phyloP scores from a whole-genome alignment of 2,329 filamentous ascomycete genomes.

The Lachnellula arida region DNA sequence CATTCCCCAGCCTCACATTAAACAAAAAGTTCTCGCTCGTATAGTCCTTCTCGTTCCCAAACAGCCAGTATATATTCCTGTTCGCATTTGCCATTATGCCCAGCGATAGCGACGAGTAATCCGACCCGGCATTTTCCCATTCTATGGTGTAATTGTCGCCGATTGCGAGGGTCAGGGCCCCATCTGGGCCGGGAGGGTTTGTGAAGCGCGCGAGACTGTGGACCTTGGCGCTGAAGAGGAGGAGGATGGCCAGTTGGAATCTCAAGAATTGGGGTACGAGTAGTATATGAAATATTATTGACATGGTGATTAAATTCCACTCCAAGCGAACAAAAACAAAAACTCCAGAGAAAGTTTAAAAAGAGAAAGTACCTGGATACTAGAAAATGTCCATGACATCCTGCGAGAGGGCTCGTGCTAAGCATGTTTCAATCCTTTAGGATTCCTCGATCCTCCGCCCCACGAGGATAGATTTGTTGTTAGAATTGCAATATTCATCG shows the following conservation, averaged over 20 bases:
- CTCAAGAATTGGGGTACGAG: not conserved
- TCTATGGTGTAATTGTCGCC: not conserved
- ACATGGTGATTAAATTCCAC: too few relatives aligned
- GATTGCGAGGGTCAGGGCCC: not conserved
- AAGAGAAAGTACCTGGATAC: too few relatives aligned
- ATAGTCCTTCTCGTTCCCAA: constrained; percentile 1
- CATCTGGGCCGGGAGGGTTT: not conserved
- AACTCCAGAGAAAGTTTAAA: too few relatives aligned
- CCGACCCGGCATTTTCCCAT: not conserved
- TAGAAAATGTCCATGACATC: too few relatives aligned
- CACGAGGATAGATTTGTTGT: too few relatives aligned
- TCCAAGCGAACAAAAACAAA: too few relatives aligned
- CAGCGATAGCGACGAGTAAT: not conserved
- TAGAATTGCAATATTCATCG: too few relatives aligned
- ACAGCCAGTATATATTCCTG: constrained; percentile 6
- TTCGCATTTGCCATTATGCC: not conserved
- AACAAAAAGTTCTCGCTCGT: constrained; percentile 1
- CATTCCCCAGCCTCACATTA: constrained; percentile 1
- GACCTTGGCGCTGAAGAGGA: not conserved
- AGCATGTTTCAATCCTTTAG: too few relatives aligned
- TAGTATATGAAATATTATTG: too few relatives aligned
- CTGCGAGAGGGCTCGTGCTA: too few relatives aligned
- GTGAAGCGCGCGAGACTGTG: not conserved
- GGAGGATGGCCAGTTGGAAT: not conserved
- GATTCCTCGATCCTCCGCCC: too few relatives aligned